Evolutionary conservation across 2,329 filamentous ascomycete species (phyloP), one percentile per base, ranked within the genome.

Genomic region (Ophiostoma ulmi): DNA sequence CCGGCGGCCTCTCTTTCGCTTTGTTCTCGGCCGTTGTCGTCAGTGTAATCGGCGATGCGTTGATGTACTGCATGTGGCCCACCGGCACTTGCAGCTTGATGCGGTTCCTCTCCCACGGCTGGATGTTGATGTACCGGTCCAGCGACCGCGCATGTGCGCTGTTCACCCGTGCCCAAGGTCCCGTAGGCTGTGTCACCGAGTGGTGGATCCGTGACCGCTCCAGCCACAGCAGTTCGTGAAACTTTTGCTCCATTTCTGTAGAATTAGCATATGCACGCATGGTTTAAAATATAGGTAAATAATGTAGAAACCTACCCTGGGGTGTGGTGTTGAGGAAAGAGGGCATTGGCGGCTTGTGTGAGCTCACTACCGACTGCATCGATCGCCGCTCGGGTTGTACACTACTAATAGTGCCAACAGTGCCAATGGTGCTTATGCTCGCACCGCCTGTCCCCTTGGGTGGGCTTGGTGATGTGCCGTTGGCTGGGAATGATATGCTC

Each of bases 111-210:
- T 91, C 89, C 88, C 92, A 99, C 0, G 94, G 93, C 77, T 94
- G 90, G 73, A 99, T 92, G 77, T 98, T 97, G 70, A 84, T 79
- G 80, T 98, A 99, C 70, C 95, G 89, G 79, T 98, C 96, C 75
- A 94, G 86, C 48, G 80, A 78, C 72, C 83, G 83, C 73, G 87
- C 82, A 67, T 87, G 84, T 10, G 86, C 82, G 17, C 70, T 83
- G 38, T 80, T 80, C 68, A 90, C 84, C 70, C 89, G 83, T 3
- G 87, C 84, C 75, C 79, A 81, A 66, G 75, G 78, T 72, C 78
- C 80, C 70, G 75, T 77, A 1, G 77, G 76, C 77, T 82, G 81
- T 70, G 78, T 77, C 11, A 76, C 70, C 31, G 81, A 79, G 69
- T 80, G 80, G 38, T 80, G 75, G 7, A 84, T 72, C 58, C 86